Evolutionary conservation across 345 rosid genomes (phyloP), one percentile per base, ranked within the genome.

Genomic region (Stellera chamaejasme): DNA sequence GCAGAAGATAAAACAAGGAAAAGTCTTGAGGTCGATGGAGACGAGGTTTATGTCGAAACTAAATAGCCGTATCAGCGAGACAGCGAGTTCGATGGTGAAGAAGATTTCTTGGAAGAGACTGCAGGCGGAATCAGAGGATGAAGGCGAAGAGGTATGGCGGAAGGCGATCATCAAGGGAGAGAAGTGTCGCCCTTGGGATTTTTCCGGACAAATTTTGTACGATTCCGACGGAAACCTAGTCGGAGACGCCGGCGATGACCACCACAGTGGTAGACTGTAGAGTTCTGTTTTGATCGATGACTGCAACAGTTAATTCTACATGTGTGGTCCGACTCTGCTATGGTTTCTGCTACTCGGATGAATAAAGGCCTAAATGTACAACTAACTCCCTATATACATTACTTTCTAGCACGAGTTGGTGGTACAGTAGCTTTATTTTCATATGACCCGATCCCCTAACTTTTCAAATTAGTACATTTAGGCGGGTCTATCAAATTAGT

Each of bases 101-200:
- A 65, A 75, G 80, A 50, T 75, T 39, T 79, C 85, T 0, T 71
- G 89, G 85, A 79, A 46, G 61, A 82, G 70, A 55, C 45, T 56
- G 52, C 59, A 57, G 43, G 62, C 16, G 5, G 62, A 52, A 6
- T 66, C 3, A 12, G 69, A 54, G 2, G 70, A 56, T 32, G 58
- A 50, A 0, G 60, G 32, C 1, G 80, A 69, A 10, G 78, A 56
- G 1, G 11, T 82, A 39, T 83, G 89, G 89, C 79, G 75, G 57
- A 83, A 62, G 75, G 58, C 59, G 0, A 75, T 83, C 71, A 77
- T 75, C 5, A 69, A 41, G 74, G 89, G 89, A 6, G 89, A 73
- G 57, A 59, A 67, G 52, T 83, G 89, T 50, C 79, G 80, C 12
- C 85, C 81, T 0, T 27, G 71, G 16, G 68, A 77, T 19, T 77